A percentile compares a stretch with the other conserved stretches of the same genome.
These are phyloP conservation scores for Colletotrichum paranaense DNA, from an alignment of 2,329 filamentous ascomycete genomes.

Conservation along the genomic window DNA sequence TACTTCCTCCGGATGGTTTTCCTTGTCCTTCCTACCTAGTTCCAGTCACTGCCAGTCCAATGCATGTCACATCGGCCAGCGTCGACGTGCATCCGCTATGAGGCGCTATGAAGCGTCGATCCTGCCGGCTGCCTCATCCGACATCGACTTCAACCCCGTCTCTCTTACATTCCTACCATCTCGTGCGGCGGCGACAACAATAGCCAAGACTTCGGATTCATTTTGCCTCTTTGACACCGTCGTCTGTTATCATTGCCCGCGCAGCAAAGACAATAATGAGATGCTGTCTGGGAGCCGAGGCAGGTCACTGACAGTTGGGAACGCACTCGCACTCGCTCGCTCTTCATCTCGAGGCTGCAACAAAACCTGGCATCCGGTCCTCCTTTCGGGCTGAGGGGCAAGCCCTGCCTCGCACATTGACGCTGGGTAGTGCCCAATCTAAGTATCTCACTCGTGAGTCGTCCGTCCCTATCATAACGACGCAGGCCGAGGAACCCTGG, in stretches of 20 bases:
- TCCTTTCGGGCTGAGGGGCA: not conserved
- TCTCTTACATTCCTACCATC: not conserved
- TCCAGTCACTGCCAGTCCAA: not conserved
- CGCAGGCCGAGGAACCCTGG: not conserved
- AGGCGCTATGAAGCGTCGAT: conserved; percentile 27
- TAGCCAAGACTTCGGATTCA: conserved; percentile 5
- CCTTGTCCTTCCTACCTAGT: not conserved
- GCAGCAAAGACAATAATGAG: not conserved
- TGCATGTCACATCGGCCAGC: not conserved
- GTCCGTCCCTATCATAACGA: not conserved
- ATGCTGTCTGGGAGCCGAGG: not conserved
- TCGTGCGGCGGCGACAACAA: not conserved
- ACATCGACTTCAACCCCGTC: conserved; percentile 13
- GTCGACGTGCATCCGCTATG: conserved; percentile 16
- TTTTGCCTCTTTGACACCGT: not conserved
- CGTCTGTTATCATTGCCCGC: not conserved
- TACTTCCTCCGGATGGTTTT: not conserved
- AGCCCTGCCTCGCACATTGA: conserved; percentile 2
- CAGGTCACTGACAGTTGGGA: not conserved
- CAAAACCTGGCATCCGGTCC: not conserved
- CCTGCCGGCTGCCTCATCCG: conserved; percentile 25
- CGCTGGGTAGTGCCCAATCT: not conserved
- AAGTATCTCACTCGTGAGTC: not conserved
- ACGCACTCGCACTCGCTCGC: not conserved
- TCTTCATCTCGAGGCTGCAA: not conserved